Conservation (phyloP, 352 stramenopile genomes). For the Phytophthora pluvialis region DNA sequence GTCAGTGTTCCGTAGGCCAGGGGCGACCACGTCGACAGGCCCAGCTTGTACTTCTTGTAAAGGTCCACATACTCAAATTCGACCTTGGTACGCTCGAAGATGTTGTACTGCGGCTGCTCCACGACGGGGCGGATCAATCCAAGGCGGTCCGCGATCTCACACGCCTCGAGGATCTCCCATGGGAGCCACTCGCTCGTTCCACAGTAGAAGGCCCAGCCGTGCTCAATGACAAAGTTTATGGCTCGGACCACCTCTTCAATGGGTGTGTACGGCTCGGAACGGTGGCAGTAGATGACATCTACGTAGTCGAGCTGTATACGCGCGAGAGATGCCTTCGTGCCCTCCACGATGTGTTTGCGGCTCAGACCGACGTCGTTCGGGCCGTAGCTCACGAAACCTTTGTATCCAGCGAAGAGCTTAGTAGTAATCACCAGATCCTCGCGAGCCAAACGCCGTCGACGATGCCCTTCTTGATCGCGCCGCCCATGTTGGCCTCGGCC, state of each 20-base stretch:
- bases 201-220: slow-evolving; percentile 21
- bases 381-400: neutral
- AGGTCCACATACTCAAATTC: slow-evolving; percentile 14
- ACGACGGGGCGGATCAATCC: slow-evolving; percentile 33
- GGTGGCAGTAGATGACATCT: slow-evolving; percentile 50
- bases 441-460: neutral
- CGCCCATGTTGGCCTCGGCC: neutral
- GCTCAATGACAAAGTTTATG: slow-evolving; percentile 19
- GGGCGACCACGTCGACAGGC: slow-evolving; percentile 10
- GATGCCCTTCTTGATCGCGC: slow-evolving; percentile 16
- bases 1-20: slow-evolving; percentile 1
- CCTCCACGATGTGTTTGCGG: slow-evolving; percentile 33
- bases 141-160: slow-evolving; percentile 47
- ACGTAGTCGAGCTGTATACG: slow-evolving; percentile 30
- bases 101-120: slow-evolving; percentile 60
- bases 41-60: slow-evolving; percentile 27
- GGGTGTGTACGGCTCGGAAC: slow-evolving; percentile 34
- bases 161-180: slow-evolving; percentile 62
- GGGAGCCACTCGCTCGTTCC: neutral
- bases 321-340: slow-evolving; percentile 27
- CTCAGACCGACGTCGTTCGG: slow-evolving; percentile 10
- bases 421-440: slow-evolving; percentile 37
- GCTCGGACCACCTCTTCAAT: slow-evolving; percentile 30
- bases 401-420: slow-evolving; percentile 40
- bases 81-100: neutral